Base-by-base conservation (phyloP, 75 land plant species). In the Pinus albicaulis region DNA sequence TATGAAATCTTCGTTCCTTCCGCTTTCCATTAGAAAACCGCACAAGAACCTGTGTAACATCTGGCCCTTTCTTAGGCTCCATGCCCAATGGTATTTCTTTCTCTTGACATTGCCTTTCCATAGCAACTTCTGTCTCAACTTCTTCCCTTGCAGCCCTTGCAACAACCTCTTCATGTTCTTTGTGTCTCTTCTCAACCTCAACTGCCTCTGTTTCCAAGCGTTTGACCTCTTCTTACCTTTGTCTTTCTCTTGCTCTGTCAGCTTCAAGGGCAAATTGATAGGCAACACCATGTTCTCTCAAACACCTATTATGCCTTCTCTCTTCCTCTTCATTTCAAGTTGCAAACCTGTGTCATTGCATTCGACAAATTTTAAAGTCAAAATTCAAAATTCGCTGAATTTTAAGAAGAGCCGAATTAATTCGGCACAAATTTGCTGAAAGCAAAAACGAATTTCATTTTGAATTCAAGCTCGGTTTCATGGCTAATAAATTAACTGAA, bases 211-310 rank as follows among this genome's bases (percentile, higher is more conserved):
- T n/a, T n/a, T n/a, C n/a, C n/a, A n/a, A n/a, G n/a, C n/a, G n/a
- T 58, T 92, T 92, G 76, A 82, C 86, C 76, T 98, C 98, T 78
- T 91, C 99, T 80, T 73, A 86, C 70, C 82, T 81, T 73, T 88
- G 84, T 1, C 92, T 84, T 79, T 98, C 99, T 80, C 98, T 90
- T 24, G 95, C 99, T 75, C 92, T 96, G 81, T 98, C 99, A 75
- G 98, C 95, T 83, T 92, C 95, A 71, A 98, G 89, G n/a, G 95
- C 95, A 62, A 91, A 98, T 75, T 88, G 83, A 82, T 88, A 98
- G 19, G 99, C 99, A 74, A 93, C 98, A 88, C 95, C 99, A 80
- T 98, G 99, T 82, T 94, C 99, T 55, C 99, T 85, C 72, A 98
- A 78, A 3, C 95, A 88, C 68, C 87, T 76, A 76, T 88, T 95